A percentile compares a stretch with the other conserved stretches of the same genome.
These are phyloP conservation scores for Fusarium sp. DNA, from an alignment of 2,329 filamentous ascomycete species.

Conservation along the genomic window DNA sequence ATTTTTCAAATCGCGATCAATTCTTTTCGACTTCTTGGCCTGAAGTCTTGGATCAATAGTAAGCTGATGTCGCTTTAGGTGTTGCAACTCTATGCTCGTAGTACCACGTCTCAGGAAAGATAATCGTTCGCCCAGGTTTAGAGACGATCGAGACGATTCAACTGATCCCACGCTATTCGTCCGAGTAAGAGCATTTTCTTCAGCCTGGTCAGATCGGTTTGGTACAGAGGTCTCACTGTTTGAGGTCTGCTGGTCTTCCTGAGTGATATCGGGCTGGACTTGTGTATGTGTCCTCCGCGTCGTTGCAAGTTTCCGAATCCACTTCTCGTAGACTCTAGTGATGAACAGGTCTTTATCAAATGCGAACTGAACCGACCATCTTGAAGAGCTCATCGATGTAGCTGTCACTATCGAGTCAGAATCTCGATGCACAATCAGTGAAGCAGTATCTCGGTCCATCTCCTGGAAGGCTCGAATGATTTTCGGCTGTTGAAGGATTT, in stretches of 20 bases:
- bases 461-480: neutral
- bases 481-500: neutral
- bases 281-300: neutral
- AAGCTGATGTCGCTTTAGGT: neutral
- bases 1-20: neutral
- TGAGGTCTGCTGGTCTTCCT: neutral
- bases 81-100: neutral
- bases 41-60: neutral
- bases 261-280: neutral
- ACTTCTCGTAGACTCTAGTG: neutral
- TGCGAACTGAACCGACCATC: neutral
- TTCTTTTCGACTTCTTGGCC: fast-evolving
- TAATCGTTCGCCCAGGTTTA: fast-evolving
- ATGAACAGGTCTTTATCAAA: neutral
- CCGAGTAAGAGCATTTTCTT: fast-evolving
- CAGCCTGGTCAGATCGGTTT: fast-evolving
- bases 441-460: neutral
- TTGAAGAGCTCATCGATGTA: neutral
- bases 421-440: neutral
- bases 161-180: neutral
- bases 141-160: fast-evolving
- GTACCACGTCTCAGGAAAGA: too few relatives aligned
- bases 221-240: neutral
- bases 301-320: neutral
- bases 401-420: neutral